A percentile compares a stretch with the other conserved stretches of the same genome.
Conservation (phyloP, 345 rosid genomes). For the Hevea brasiliensis region DNA sequence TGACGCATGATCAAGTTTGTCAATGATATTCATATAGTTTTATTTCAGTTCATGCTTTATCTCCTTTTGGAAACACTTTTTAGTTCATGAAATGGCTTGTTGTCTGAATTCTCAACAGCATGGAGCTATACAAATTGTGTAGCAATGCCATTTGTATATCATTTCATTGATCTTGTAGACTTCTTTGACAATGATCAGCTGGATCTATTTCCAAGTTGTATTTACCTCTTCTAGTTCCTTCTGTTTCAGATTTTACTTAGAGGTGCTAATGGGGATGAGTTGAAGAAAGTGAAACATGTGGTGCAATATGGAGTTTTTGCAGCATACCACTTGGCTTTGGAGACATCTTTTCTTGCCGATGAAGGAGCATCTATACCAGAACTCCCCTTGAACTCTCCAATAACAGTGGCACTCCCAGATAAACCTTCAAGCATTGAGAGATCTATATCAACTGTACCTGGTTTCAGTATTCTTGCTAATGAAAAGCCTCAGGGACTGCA, state of each 20-base stretch:
- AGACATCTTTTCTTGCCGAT: slow-evolving; percentile 97
- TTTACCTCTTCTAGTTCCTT: slow-evolving; percentile 21
- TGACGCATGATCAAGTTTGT: background rate
- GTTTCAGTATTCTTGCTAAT: slow-evolving; percentile 56
- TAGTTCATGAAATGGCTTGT: background rate
- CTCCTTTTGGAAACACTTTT: background rate
- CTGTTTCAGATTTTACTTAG: slow-evolving; percentile 79
- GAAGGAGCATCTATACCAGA: slow-evolving; percentile 97
- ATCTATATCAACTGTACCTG: slow-evolving; percentile 88
- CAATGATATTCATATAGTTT: background rate
- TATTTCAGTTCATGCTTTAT: background rate
- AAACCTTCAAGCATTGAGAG: slow-evolving; percentile 64
- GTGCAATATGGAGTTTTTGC: slow-evolving; percentile 98
- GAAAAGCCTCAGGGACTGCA: slow-evolving; percentile 50
- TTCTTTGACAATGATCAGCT: background rate
- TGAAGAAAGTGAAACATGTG: slow-evolving; percentile 96
- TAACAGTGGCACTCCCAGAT: slow-evolving; percentile 80
- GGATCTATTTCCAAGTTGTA: slow-evolving; percentile 2
- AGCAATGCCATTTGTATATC: slow-evolving; percentile 4
- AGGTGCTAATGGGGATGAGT: slow-evolving; percentile 83
- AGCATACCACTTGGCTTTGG: slow-evolving; percentile 92
- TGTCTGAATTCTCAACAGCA: background rate
- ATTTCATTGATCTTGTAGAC: slow-evolving; percentile 1
- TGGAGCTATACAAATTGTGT: background rate
- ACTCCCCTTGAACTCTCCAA: slow-evolving; percentile 71